These are phyloP conservation scores for Naganishia kalamii DNA, from an alignment of 768 basidiomycete genomes.

Conservation along the genomic window DNA sequence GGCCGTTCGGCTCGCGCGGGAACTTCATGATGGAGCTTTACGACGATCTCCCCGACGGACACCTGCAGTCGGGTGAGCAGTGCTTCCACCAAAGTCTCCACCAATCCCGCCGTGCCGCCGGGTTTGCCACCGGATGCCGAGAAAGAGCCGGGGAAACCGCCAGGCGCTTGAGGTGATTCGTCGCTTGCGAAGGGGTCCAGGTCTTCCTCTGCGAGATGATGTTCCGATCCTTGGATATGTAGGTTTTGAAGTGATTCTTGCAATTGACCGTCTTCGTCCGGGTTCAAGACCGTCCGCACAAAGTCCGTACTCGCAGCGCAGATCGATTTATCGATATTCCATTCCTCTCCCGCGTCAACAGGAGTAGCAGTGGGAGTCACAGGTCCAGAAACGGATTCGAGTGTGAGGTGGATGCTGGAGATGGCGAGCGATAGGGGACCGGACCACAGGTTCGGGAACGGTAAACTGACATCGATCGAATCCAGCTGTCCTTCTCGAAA, in stretches of 20 bases:
- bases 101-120: constrained; percentile 25
- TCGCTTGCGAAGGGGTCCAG: neutral
- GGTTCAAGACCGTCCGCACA: constrained; percentile 60
- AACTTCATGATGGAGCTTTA: constrained; percentile 29
- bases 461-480: constrained; percentile 68
- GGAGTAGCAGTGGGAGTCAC: neutral
- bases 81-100: constrained; percentile 46
- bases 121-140: neutral
- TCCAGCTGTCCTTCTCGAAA: constrained; percentile 68
- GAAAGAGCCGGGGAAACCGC: constrained; percentile 15
- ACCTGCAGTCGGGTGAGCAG: constrained; percentile 44
- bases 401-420: constrained; percentile 34
- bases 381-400: neutral
- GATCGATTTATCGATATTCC: constrained; percentile 68
- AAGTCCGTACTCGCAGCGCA: constrained; percentile 78
- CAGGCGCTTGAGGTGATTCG: constrained; percentile 17
- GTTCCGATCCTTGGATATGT: neutral
- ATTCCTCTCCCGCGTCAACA: constrained; percentile 22
- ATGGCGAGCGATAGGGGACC: constrained; percentile 37
- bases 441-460: constrained; percentile 47
- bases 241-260: constrained; percentile 60
- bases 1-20: constrained; percentile 14
- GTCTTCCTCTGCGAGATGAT: neutral
- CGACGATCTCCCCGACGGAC: constrained; percentile 33
- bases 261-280: constrained; percentile 64